Evolutionary conservation across 1,139 yeast species (phyloP).

Genomic region (Candida sojae): DNA sequence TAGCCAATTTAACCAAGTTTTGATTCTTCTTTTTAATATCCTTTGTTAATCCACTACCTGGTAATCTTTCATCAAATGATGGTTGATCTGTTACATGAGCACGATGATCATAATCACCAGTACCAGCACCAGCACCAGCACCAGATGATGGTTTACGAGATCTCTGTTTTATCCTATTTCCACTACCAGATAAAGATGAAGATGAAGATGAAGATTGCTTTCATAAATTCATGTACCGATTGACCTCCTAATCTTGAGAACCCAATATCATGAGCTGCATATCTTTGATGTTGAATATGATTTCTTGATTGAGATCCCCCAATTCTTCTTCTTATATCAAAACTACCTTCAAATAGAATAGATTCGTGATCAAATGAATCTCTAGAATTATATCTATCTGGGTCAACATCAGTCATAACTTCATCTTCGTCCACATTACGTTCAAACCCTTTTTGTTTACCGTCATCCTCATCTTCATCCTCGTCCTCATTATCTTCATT

Average conservation of each 20-base stretch:
- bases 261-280: background rate
- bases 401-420: background rate
- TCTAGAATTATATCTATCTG: background rate
- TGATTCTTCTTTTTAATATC: conserved; percentile 8
- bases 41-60: background rate
- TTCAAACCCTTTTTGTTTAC: too few species aligned
- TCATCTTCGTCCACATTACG: conserved; percentile 4
- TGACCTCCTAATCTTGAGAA: background rate
- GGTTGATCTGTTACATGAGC: background rate
- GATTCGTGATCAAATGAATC: background rate
- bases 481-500: conserved; percentile 8
- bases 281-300: background rate
- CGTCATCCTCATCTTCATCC: conserved; percentile 11
- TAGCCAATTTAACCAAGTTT: conserved; percentile 9
- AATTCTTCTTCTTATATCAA: background rate
- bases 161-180: background rate
- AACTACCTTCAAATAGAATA: background rate
- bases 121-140: background rate
- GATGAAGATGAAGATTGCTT: background rate
- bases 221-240: background rate
- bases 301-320: background rate
- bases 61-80: background rate
- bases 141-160: background rate
- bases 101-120: background rate
- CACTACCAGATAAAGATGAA: background rate